A percentile compares a stretch with the other conserved stretches of the same genome.
phyloP scores from a whole-genome alignment of 768 basidiomycete genomes.

The Crassisporium funariophilum region DNA sequence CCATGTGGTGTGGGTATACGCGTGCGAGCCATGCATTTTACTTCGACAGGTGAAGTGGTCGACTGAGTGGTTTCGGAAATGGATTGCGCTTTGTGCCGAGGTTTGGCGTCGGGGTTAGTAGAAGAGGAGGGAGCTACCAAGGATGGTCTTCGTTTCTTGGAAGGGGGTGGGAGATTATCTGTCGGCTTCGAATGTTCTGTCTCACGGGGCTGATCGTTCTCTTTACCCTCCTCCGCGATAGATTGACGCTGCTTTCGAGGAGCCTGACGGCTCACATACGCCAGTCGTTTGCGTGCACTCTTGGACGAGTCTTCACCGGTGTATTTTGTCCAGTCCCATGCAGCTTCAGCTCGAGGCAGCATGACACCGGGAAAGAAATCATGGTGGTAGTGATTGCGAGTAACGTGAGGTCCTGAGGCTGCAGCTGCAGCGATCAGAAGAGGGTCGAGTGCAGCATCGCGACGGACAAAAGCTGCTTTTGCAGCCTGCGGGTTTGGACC shows the following conservation, averaged over 20 bases:
- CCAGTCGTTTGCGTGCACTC: constrained; percentile 46
- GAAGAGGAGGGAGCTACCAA: constrained; percentile 23
- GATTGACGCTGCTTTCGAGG: constrained; percentile 64
- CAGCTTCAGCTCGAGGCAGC: constrained; percentile 51
- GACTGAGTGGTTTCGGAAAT: constrained; percentile 20
- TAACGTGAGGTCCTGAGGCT: constrained; percentile 75
- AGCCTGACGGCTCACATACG: constrained; percentile 76
- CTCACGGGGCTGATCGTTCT: constrained; percentile 47
- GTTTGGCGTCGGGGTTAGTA: constrained; percentile 25
- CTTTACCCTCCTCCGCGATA: constrained; percentile 46
- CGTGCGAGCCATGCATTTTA: constrained; percentile 95
- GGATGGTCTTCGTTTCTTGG: constrained; percentile 46
- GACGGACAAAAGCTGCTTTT: constrained; percentile 49
- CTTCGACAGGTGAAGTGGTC: constrained; percentile 47
- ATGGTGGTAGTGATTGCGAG: constrained; percentile 86
- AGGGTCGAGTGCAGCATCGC: constrained; percentile 78
- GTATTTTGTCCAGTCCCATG: constrained; percentile 63
- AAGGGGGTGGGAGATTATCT: constrained; percentile 40
- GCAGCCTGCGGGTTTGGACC: constrained; percentile 44
- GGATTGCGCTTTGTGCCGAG: constrained; percentile 26
- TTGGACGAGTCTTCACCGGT: constrained; percentile 42
- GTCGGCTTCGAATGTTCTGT: constrained; percentile 38
- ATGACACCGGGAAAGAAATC: constrained; percentile 68
- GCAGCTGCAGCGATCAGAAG: constrained; percentile 76
- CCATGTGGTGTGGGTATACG: constrained; percentile 97